These are phyloP conservation scores for Rhypophila decipiens DNA, from an alignment of 495 filamentous ascomycete genomes.

Conservation along the genomic window DNA sequence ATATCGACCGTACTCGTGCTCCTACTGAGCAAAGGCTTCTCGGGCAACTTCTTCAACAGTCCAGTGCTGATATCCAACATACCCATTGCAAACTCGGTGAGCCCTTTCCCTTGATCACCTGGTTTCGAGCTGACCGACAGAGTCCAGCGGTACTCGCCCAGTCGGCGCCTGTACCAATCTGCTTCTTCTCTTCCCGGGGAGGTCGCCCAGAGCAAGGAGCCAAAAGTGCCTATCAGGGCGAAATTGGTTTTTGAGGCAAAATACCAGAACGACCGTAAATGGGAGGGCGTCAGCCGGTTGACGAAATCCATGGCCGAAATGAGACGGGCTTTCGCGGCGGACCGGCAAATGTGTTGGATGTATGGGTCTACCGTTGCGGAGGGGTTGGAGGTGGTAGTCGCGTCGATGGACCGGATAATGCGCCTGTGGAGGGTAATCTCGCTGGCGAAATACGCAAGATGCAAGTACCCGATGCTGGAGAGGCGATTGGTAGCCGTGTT, in stretches of 20 bases:
- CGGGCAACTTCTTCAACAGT: constrained; percentile 48
- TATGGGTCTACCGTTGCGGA: constrained; percentile 52
- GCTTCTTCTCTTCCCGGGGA: constrained; percentile 82
- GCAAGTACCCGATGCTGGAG: constrained; percentile 64
- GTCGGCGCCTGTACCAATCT: constrained; percentile 83
- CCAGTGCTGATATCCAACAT: constrained; percentile 62
- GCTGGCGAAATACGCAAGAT: constrained; percentile 77
- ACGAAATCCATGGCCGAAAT: constrained; percentile 77
- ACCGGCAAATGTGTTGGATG: constrained; percentile 90
- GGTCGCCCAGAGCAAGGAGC: constrained; percentile 76
- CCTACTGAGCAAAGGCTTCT: constrained; percentile 47
- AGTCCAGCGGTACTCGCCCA: constrained; percentile 92
- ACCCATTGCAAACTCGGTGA: constrained; percentile 69
- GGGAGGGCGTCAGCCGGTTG: constrained; percentile 62
- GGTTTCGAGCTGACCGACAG: constrained; percentile 76
- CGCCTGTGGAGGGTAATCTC: constrained; percentile 81
- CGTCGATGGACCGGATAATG: constrained; percentile 65
- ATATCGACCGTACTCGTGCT: constrained; percentile 38
- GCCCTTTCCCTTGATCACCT: constrained; percentile 53
- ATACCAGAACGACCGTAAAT: constrained; percentile 73
- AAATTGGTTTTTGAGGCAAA: constrained; percentile 77
- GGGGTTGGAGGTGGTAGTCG: constrained; percentile 11
- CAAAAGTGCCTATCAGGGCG: constrained; percentile 75
- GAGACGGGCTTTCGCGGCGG: constrained; percentile 73
- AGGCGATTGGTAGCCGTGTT: constrained; percentile 34